Conservation (phyloP, 2,329 filamentous ascomycete species). For the Blastomyces parvus region DNA sequence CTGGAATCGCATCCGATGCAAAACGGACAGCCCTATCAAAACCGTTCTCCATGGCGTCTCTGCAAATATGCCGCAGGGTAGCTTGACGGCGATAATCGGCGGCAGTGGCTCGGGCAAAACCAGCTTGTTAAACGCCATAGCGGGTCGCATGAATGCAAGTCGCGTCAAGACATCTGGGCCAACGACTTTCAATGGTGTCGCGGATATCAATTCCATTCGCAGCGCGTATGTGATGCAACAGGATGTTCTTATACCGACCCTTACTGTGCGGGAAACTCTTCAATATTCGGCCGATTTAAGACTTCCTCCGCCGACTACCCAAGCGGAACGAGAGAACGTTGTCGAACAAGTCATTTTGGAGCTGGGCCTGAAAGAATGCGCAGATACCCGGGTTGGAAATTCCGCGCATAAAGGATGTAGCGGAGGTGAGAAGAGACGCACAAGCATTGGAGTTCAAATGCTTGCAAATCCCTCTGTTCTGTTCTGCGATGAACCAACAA, state of each 20-base stretch:
- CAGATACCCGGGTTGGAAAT: slow-evolving; percentile 63
- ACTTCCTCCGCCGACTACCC: slow-evolving; percentile 53
- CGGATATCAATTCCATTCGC: slow-evolving; percentile 40
- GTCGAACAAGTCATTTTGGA: slow-evolving; percentile 71
- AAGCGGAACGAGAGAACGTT: slow-evolving; percentile 50
- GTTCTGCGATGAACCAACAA: slow-evolving; percentile 72
- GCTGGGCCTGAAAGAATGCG: slow-evolving; percentile 66
- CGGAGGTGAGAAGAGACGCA: slow-evolving; percentile 66
- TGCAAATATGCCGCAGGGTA: slow-evolving; percentile 55
- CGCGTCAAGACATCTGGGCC: slow-evolving; percentile 44
- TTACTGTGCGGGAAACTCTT: slow-evolving; percentile 68
- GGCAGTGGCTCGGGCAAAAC: slow-evolving; percentile 67
- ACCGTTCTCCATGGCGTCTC: slow-evolving; percentile 54
- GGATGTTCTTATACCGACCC: slow-evolving; percentile 60
- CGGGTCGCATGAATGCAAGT: slow-evolving; percentile 55
- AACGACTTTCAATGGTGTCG: slow-evolving; percentile 52
- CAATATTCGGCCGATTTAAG: slow-evolving; percentile 63
- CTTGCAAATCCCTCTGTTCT: slow-evolving; percentile 69
- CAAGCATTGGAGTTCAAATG: slow-evolving; percentile 68
- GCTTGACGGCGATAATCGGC: slow-evolving; percentile 65
- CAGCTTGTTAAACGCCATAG: slow-evolving; percentile 60
- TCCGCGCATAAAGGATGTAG: slow-evolving; percentile 64
- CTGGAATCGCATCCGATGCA: slow-evolving; percentile 24
- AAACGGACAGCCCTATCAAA: slow-evolving; percentile 27
- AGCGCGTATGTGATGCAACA: slow-evolving; percentile 59